Conservation (phyloP, 495 filamentous ascomycete genomes). For the Neurospora cerealis region DNA sequence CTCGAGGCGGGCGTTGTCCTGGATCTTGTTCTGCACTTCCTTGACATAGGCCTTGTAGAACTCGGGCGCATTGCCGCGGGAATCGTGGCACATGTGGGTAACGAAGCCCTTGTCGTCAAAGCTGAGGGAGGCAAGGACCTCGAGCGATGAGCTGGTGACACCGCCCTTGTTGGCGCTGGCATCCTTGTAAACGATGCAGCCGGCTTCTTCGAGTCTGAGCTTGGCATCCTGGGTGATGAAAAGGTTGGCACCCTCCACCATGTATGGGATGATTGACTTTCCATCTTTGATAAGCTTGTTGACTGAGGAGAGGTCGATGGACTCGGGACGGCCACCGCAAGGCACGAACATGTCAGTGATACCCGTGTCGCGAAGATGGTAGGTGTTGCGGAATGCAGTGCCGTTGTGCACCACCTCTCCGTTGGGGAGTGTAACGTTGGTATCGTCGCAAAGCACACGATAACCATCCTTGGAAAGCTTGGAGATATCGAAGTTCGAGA, state of each 20-base stretch:
- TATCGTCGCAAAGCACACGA: slow-evolving; percentile 87
- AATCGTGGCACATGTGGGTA: slow-evolving; percentile 83
- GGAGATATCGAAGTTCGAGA: slow-evolving; percentile 71
- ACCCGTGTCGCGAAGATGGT: slow-evolving; percentile 70
- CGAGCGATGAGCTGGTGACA: slow-evolving; percentile 94
- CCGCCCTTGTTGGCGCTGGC: slow-evolving; percentile 98
- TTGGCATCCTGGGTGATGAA: slow-evolving; percentile 99
- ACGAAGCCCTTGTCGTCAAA: slow-evolving; percentile 85
- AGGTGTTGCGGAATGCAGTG: slow-evolving; percentile 92
- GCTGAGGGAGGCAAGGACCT: slow-evolving; percentile 86
- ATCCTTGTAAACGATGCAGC: slow-evolving; percentile 93
- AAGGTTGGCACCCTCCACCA: slow-evolving; percentile 94
- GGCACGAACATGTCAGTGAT: slow-evolving; percentile 87
- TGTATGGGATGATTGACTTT: slow-evolving; percentile 79
- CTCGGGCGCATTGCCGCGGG: slow-evolving; percentile 65
- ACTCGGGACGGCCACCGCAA: slow-evolving; percentile 93
- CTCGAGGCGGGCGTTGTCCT: slow-evolving; percentile 80
- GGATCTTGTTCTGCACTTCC: slow-evolving; percentile 79
- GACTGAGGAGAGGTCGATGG: slow-evolving; percentile 83
- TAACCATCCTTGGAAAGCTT: slow-evolving; percentile 86
- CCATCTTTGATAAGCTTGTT: slow-evolving; percentile 76
- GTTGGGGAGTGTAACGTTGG: slow-evolving; percentile 69
- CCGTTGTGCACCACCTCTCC: slow-evolving; percentile 86
- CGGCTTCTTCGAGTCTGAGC: slow-evolving; percentile 84
- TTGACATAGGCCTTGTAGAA: slow-evolving; percentile 94